Evolutionary conservation across 345 rosid genomes (phyloP), one percentile per base, ranked within the genome.

Genomic region (Eucalyptus grandis): DNA sequence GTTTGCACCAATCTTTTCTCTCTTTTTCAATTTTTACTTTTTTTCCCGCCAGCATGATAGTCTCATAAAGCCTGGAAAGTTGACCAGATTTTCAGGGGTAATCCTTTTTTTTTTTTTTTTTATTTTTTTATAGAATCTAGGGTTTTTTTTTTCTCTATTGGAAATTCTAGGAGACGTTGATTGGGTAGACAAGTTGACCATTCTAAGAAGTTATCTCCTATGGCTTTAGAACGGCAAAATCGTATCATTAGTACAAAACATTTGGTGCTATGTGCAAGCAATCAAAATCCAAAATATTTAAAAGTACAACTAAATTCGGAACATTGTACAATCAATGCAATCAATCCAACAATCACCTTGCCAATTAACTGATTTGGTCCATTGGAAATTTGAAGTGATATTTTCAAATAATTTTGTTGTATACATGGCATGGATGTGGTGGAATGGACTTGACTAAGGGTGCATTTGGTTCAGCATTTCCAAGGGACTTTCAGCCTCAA

Each of bases 401-500:
- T 11, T 37, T 72, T 37, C 8, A 17, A 5, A 72, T 72, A 37
- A 9, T 2, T 37, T 72, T 19, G 26, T 67, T 8, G 40, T 67
- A 15, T 31, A 3, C 1, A 37, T 17, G 46, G 14, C 82, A 19
- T 11, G 10, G 27, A 72, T 0, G 2, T 17, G 2, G 4, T 16
- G 12, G 17, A 49, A 49, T 14, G 51, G 51, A 49, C 51, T 14
- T 49, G 51, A 49, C 50, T 49, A 49, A 47, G 3, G 46, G 9
- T 44, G 46, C 9, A 9, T 44, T 8, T 44, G 46, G 46, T 44
- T 44, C 10, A 44, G 46, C 10, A 44, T 44, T 44, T 44, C 10
- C 46, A 9, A 44, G 3, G 1, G 46, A 3, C 46, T 44, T 46
- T 46, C 12, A 47, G 4, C 49, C 4, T 0, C 4, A 47, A 47